Base-by-base conservation (phyloP, 23 red algal genomes). In the Chondrus crispus region DNA sequence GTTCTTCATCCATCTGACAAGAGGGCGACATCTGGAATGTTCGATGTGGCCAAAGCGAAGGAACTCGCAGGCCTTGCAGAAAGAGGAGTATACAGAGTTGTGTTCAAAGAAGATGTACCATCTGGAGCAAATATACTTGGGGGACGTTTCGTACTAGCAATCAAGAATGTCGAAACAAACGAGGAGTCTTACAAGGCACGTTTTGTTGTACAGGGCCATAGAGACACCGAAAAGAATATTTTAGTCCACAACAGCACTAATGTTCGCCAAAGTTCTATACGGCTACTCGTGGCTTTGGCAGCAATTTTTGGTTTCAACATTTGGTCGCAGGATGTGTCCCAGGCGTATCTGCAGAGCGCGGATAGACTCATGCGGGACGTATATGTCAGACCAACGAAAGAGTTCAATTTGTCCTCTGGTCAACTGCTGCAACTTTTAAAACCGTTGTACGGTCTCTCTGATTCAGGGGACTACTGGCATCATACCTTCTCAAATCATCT, bases 151-250 rank as follows among this genome's bases (percentile, higher is more conserved):
- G 78, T 82, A 22, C 9, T 82, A 51, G 41, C 44, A 20, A 82
- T 53, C 44, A 82, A 82, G 55, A 20, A 82, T 45, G 55, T 55
- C 52, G 78, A 62, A 24, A 35, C 78, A 32, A 20, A 50, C 46
- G 42, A 82, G 41, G 78, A 82, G 52, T 19, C 30, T 52, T 82
- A 82, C 46, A 82, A 82, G 47, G 78, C 78, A 20, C 46, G 78
- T 18, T 53, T 58, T 8, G 78, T 82, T n/a, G 78, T 62, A 41
- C 45, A 60, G 42, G 78, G 78, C 52, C 51, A 57, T 24, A 82
- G 46, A 26, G 78, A 82, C 42, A 20, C 19, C 8, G 5, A 57
- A n/a, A 82, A 82, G 40, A 6, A 53, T 19, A 40, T 11, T 5
- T 14, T 82, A 24, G 47, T 82, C 55, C 78, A 82, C 51, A 5